These are phyloP conservation scores for Nakazawaea sp. DNA, from an alignment of 805 yeast genomes.

Conservation along the genomic window DNA sequence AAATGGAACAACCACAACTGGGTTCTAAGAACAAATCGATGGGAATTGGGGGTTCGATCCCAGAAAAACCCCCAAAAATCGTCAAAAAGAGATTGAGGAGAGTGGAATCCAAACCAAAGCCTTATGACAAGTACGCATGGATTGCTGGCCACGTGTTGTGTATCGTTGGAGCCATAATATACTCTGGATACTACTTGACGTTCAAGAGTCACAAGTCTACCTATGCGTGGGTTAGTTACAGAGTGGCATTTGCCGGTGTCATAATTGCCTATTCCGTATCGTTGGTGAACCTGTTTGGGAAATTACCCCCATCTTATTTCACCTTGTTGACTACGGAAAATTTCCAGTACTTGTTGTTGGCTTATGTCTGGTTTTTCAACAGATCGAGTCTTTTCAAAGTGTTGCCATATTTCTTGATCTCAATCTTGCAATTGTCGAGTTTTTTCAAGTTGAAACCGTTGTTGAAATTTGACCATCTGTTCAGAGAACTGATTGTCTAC, in stretches of 20 bases:
- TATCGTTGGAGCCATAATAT: constrained; percentile 33
- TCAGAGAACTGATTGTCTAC: constrained; percentile 47
- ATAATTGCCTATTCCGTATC: constrained; percentile 45
- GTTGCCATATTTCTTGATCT: constrained; percentile 49
- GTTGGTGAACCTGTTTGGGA: constrained; percentile 51
- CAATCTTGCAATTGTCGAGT: constrained; percentile 48
- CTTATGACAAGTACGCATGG: constrained; percentile 45
- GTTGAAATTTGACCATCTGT: constrained; percentile 26
- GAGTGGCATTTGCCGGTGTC: constrained; percentile 51
- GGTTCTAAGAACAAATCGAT: too few species aligned
- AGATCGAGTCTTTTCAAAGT: constrained; percentile 61
- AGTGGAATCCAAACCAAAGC: constrained; percentile 24
- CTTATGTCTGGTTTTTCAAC: constrained; percentile 54
- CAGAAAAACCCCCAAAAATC: constrained; percentile 11
- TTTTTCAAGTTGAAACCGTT: constrained; percentile 34
- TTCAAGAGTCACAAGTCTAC: constrained; percentile 29
- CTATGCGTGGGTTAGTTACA: constrained; percentile 45
- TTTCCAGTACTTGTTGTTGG: constrained; percentile 59
- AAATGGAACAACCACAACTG: too few species aligned
- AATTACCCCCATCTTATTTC: constrained; percentile 52
- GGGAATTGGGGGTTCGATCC: not conserved
- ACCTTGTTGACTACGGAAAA: constrained; percentile 67
- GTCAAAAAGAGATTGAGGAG: constrained; percentile 28
- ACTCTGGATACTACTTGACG: constrained; percentile 27
- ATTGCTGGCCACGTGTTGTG: constrained; percentile 46